These are phyloP conservation scores for Penicillium angulare DNA, from an alignment of 495 filamentous ascomycete genomes.

Conservation along the genomic window DNA sequence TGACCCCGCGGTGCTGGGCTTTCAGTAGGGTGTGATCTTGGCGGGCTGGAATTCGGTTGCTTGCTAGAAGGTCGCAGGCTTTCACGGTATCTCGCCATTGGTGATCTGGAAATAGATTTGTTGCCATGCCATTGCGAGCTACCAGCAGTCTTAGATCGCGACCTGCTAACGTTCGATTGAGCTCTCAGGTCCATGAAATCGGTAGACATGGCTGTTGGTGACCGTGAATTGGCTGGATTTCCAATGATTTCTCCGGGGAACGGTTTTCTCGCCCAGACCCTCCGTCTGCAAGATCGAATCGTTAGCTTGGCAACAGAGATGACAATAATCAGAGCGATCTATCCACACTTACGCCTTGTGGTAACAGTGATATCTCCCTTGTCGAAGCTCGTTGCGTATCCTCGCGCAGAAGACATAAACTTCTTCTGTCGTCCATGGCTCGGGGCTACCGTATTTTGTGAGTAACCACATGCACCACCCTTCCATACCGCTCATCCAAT, in stretches of 20 bases:
- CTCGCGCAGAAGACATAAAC: conserved; percentile 21
- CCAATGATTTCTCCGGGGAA: conserved; percentile 66
- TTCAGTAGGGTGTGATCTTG: too few species aligned
- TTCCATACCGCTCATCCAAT: conserved; percentile 25
- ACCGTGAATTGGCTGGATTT: not conserved
- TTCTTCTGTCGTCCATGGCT: conserved; percentile 24
- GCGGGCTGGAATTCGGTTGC: not conserved
- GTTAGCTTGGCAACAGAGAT: too few species aligned
- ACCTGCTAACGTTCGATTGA: not conserved
- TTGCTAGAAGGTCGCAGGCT: not conserved
- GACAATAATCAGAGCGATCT: not conserved
- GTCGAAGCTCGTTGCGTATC: conserved; percentile 18
- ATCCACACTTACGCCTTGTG: conserved; percentile 9
- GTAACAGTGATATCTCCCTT: conserved; percentile 19
- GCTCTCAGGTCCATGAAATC: not conserved
- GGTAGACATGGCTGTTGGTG: not conserved
- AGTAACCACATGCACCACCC: conserved; percentile 28
- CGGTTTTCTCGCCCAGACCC: conserved; percentile 15
- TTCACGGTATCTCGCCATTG: not conserved
- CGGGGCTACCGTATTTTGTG: conserved; percentile 19
- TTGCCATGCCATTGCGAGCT: not conserved
- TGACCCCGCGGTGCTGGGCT: too few species aligned
- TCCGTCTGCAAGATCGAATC: too few species aligned
- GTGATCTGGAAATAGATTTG: not conserved
- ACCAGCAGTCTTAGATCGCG: not conserved